phyloP scores from a whole-genome alignment of 2,329 filamentous ascomycete genomes.

The Penicillium fuscoglaucum region DNA sequence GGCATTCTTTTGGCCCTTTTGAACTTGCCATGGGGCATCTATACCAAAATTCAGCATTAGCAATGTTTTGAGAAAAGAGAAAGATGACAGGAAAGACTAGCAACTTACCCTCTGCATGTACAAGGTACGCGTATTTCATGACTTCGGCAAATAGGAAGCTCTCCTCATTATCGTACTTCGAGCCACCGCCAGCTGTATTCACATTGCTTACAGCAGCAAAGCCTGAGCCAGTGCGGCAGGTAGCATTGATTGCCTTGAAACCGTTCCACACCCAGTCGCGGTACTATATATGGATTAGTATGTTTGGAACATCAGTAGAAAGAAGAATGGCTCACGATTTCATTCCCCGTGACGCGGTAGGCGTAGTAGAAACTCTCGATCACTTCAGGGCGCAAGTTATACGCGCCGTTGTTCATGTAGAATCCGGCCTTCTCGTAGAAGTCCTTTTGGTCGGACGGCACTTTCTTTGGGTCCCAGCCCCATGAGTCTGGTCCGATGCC shows the following conservation, averaged over 20 bases:
- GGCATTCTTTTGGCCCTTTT: slow-evolving; percentile 48
- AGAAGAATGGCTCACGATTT: slow-evolving; percentile 44
- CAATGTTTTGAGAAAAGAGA: background rate
- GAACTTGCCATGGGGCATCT: slow-evolving; percentile 62
- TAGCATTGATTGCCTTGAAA: slow-evolving; percentile 67
- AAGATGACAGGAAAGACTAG: background rate
- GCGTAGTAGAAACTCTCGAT: slow-evolving; percentile 86
- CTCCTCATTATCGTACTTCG: slow-evolving; percentile 70
- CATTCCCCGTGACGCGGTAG: slow-evolving; percentile 73
- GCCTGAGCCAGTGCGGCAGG: slow-evolving; percentile 64
- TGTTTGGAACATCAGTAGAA: too few species aligned
- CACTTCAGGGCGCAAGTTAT: slow-evolving; percentile 76
- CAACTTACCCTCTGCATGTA: slow-evolving; percentile 52
- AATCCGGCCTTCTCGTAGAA: slow-evolving; percentile 72
- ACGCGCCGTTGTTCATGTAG: slow-evolving; percentile 63
- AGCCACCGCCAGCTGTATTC: slow-evolving; percentile 61
- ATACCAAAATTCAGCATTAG: slow-evolving; percentile 16
- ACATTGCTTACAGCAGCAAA: slow-evolving; percentile 68
- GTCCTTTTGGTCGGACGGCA: slow-evolving; percentile 48
- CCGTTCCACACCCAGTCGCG: slow-evolving; percentile 83
- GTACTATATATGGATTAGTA: slow-evolving; percentile 50
- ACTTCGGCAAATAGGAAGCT: slow-evolving; percentile 88
- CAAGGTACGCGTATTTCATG: slow-evolving; percentile 79
- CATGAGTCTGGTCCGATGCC: slow-evolving; percentile 76
- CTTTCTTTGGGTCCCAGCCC: slow-evolving; percentile 57